A percentile compares a stretch with the other conserved stretches of the same genome.
phyloP scores from a whole-genome alignment of 1,139 yeast genomes.

The Protomyces inundatus region DNA sequence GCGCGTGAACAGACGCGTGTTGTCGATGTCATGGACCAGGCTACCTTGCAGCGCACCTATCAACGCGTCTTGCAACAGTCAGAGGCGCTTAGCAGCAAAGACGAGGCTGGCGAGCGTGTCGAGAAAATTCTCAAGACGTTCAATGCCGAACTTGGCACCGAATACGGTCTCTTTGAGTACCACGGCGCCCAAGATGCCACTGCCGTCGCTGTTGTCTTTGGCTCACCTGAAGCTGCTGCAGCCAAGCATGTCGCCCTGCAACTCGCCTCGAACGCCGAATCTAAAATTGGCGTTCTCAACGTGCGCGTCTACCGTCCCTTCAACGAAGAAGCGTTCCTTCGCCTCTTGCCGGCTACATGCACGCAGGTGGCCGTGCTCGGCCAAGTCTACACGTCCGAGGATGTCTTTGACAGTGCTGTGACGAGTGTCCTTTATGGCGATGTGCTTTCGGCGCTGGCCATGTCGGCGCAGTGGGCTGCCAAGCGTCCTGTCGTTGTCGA shows the following conservation, averaged over 20 bases:
- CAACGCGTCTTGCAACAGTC: slow-evolving; percentile 28
- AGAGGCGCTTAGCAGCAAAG: slow-evolving; percentile 26
- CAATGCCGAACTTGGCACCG: slow-evolving; percentile 55
- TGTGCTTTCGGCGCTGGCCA: slow-evolving; percentile 55
- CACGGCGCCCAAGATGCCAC: slow-evolving; percentile 57
- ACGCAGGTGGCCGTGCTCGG: slow-evolving; percentile 62
- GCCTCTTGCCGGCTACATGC: slow-evolving; percentile 54
- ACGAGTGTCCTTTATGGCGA: slow-evolving; percentile 54
- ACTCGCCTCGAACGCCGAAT: slow-evolving; percentile 37
- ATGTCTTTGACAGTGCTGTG: slow-evolving; percentile 37
- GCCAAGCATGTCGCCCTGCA: slow-evolving; percentile 47
- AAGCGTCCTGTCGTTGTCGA: slow-evolving; percentile 33
- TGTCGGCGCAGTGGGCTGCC: slow-evolving; percentile 27
- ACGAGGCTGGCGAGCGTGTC: slow-evolving; percentile 30
- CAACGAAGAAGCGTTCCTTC: slow-evolving; percentile 55
- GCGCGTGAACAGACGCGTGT: slow-evolving; percentile 54
- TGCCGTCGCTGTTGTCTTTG: slow-evolving; percentile 71
- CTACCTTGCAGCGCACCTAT: slow-evolving; percentile 40
- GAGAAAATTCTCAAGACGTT: slow-evolving; percentile 40
- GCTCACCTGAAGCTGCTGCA: slow-evolving; percentile 60
- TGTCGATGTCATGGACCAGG: slow-evolving; percentile 46
- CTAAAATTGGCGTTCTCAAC: slow-evolving; percentile 58
- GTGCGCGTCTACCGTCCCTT: slow-evolving; percentile 79
- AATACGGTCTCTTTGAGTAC: slow-evolving; percentile 66
- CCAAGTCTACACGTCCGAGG: slow-evolving; percentile 44